These are phyloP conservation scores for Juncus inflexus DNA, from an alignment of 176 grass and related monocot species.

Conservation along the genomic window DNA sequence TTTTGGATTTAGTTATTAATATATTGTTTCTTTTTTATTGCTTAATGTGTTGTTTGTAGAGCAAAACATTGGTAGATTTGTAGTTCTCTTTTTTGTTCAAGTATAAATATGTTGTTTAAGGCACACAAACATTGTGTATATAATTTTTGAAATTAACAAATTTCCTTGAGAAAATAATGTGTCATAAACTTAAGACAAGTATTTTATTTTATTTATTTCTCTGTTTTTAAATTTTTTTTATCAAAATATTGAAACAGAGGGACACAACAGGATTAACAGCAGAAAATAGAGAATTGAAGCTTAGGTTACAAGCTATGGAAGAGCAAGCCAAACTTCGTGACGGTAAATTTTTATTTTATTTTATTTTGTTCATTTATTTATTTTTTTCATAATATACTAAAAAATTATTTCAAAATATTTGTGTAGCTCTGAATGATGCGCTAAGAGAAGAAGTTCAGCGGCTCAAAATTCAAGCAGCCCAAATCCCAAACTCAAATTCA, in stretches of 20 bases:
- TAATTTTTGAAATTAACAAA: background rate
- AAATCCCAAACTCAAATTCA: conserved; percentile 42
- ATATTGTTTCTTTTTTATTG: too few relatives aligned
- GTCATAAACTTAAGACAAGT: background rate
- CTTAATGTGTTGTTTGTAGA: background rate
- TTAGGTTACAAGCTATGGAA: conserved; percentile 89
- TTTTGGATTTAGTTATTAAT: too few relatives aligned
- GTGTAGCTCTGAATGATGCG: conserved; percentile 66
- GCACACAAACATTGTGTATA: background rate
- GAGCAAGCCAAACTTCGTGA: conserved; percentile 97
- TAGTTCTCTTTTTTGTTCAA: background rate
- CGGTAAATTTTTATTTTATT: conserved; percentile 46
- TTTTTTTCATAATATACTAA: conserved; percentile 17
- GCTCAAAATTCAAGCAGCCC: conserved; percentile 63
- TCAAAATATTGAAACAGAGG: conserved; percentile 47
- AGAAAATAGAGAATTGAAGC: conserved; percentile 94
- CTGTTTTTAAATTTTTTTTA: conserved; percentile 15
- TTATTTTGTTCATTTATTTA: conserved; percentile 16
- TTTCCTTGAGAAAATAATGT: background rate
- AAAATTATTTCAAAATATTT: too few relatives aligned
- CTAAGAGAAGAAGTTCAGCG: conserved; percentile 80
- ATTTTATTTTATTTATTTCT: background rate
- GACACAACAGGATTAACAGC: conserved; percentile 76
- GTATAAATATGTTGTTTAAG: too few relatives aligned
- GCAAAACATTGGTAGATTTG: background rate